Evolutionary conservation across 108 stramenopile genomes (phyloP).

Genomic region (Cylindrotheca closterium): DNA sequence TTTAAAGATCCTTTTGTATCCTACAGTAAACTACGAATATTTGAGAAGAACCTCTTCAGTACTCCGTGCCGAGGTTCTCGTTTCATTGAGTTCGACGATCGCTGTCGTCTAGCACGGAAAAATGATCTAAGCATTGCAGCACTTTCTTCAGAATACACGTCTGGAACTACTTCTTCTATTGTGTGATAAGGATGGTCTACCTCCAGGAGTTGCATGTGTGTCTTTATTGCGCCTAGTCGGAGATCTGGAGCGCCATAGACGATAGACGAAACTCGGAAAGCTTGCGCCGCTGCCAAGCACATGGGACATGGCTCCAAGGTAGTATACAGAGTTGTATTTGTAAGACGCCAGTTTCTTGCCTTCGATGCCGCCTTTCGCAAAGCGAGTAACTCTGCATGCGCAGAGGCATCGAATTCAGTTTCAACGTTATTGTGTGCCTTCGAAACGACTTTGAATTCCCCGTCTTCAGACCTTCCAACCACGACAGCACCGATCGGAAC

Average conservation of each 20-base stretch:
- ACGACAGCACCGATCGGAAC: constrained; percentile 84
- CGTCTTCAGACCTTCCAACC: constrained; percentile 28
- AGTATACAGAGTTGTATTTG: constrained; percentile 73
- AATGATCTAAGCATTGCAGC: constrained; percentile 65
- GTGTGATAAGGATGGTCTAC: constrained; percentile 80
- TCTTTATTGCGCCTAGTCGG: constrained; percentile 75
- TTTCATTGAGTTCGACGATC: background rate
- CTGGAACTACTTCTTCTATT: constrained; percentile 54
- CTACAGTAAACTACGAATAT: no score
- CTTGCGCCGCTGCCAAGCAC: constrained; percentile 82
- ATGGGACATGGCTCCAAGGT: constrained; percentile 90
- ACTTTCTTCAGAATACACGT: constrained; percentile 60
- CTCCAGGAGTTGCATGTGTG: constrained; percentile 63
- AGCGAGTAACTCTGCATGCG: constrained; percentile 84
- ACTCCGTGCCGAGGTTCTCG: background rate
- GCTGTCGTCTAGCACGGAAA: constrained; percentile 59
- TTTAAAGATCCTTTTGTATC: no score
- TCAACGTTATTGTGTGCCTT: constrained; percentile 79
- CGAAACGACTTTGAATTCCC: constrained; percentile 45
- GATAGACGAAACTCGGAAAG: constrained; percentile 74
- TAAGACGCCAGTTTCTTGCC: constrained; percentile 77
- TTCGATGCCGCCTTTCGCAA: constrained; percentile 57
- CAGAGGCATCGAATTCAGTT: constrained; percentile 72
- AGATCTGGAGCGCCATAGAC: constrained; percentile 85
- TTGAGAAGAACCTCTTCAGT: background rate